phyloP scores from a whole-genome alignment of 345 rosid genomes.

The Salix suchowensis region DNA sequence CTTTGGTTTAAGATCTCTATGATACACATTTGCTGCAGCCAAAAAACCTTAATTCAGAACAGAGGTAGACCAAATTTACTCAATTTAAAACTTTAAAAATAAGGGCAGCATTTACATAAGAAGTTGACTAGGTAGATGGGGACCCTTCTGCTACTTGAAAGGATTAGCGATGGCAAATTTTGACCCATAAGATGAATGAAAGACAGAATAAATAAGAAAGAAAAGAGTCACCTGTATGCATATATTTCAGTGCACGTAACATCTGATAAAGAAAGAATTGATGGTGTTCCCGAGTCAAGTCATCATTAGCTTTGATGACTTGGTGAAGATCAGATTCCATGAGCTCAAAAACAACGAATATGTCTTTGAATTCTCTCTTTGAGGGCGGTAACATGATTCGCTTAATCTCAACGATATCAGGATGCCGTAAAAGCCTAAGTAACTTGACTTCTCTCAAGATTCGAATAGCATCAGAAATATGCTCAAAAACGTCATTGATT shows the following conservation, averaged over 20 bases:
- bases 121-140: neutral
- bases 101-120: neutral
- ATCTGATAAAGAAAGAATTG: slow-evolving; percentile 97
- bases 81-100: neutral
- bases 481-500: slow-evolving; percentile 86
- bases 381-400: slow-evolving; percentile 94
- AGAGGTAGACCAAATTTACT: slow-evolving; percentile 2
- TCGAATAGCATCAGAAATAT: slow-evolving; percentile 79
- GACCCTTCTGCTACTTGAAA: neutral
- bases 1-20: slow-evolving; percentile 97
- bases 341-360: slow-evolving; percentile 93
- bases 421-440: slow-evolving; percentile 81
- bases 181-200: neutral
- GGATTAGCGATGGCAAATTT: neutral
- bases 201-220: neutral
- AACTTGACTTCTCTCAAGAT: slow-evolving; percentile 90
- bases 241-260: slow-evolving; percentile 93
- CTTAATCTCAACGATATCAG: slow-evolving; percentile 93
- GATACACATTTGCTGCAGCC: slow-evolving; percentile 84
- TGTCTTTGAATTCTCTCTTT: slow-evolving; percentile 87
- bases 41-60: slow-evolving; percentile 21
- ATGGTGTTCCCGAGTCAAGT: slow-evolving; percentile 91
- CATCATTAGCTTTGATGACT: slow-evolving; percentile 96
- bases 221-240: slow-evolving; percentile 76
- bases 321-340: slow-evolving; percentile 99